Base-by-base conservation (phyloP, 768 basidiomycete genomes). In the Daedaleopsis nitida region DNA sequence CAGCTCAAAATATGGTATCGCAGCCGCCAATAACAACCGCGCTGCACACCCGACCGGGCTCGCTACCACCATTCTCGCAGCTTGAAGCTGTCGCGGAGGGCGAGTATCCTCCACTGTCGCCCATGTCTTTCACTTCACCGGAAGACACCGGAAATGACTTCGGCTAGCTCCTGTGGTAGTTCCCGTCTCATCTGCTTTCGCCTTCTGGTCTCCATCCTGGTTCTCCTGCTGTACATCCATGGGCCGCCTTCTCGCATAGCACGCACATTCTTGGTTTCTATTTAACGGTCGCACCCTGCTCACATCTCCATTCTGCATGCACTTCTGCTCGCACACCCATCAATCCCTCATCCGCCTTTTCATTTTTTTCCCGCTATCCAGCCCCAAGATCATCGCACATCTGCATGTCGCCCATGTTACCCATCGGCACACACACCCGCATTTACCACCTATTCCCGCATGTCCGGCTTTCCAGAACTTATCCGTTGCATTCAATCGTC, bases 81-180 rank as follows among this genome's bases (percentile, higher is more conserved):
- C 78, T 94, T 59, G 91, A 91, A 67, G 93, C 92, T 48, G 86
- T 92, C 55, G 92, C 92, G 55, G 91, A 88, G 62, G 85, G 88
- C 57, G 89, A 89, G 70, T 85, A 79, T 62, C 81, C 86, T 44
- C 86, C 88, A n/a, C 73, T 87, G 47, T 89, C 88, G 43, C 88
- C 88, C 17, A 89, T 91, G 86, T 83, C 88, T 39, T 87, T 91
- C 66, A 82, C 75, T 68, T 72, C 80, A 72, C 77, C 81, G 74
- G 84, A 77, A 64, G 77, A 77, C 76, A 77, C 81, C 8, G 57
- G 52, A 35, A 62, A 60, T 52, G 70, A 75, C 47, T 70, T 63
- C 24, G 69, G 68, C 63, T 65, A 55, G 60, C 62, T 52, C 60
- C 57, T 60, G 53, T 61, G 55, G 66, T 57, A 45, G 24, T 44